Base-by-base conservation (phyloP, 768 basidiomycete genomes). In the Tricholoma bakamatsutake region DNA sequence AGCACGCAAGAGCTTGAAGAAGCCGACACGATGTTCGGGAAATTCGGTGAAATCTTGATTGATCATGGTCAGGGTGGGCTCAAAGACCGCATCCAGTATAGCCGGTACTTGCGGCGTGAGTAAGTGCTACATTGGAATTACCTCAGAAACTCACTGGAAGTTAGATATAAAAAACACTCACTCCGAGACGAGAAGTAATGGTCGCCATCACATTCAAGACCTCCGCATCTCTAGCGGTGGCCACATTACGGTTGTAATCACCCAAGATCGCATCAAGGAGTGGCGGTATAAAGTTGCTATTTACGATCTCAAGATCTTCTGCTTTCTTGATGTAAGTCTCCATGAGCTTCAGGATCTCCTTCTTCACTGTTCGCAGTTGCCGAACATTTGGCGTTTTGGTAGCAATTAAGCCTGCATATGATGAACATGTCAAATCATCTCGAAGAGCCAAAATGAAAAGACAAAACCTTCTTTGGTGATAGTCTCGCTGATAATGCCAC, bases 41-140 rank as follows among this genome's bases (percentile, higher is more conserved):
- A 82, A 99, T 71, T 98, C 97, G 13, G 95, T 77, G 62, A 98
- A 95, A 76, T 99, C 96, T 78, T 97, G 92, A 71, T 97, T 98
- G 69, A 99, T 99, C 97, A 98, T 99, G 63, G 85, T 87, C 56
- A 99, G 74, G 5, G 97, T 99, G 42, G 92, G 90, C 70, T 98
- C 95, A 66, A 99, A 98, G 48, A 98, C 91, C 11, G 96, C 94
- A 65, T 98, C 96, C 50, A 99, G 80, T 56, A 96, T 90, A 7
- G 96, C 89, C 2, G 91, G 90, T 12, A 98, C 88, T 82, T 98
- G 94, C 3, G 93, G 90, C 8, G 90, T 95, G 52, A 98, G 79
- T 40, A 94, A 78, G 18, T 79, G 72, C 94, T 98, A 63, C 12
- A 56, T 56, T 39, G 52, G 63, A 27, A 67, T 58, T 31, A 47